A percentile compares a stretch with the other conserved stretches of the same genome.
These are phyloP conservation scores for Lasiodiplodia sp. DNA, from an alignment of 2,329 filamentous ascomycete species.

Conservation along the genomic window DNA sequence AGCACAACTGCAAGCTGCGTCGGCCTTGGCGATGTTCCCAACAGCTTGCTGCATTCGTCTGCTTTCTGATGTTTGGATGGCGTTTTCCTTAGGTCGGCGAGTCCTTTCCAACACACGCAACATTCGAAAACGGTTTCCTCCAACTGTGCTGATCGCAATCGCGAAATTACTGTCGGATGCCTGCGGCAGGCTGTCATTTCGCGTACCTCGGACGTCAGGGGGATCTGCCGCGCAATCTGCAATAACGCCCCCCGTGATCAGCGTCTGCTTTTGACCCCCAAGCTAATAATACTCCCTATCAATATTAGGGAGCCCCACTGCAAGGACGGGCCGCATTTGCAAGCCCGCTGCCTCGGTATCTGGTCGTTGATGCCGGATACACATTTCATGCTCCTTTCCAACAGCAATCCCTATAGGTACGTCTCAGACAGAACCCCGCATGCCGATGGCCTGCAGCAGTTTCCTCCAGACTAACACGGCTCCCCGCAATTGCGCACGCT, in stretches of 20 bases:
- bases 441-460: neutral
- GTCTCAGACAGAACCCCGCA: neutral
- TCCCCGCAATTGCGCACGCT: neutral
- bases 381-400: conserved; percentile 1
- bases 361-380: neutral
- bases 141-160: neutral
- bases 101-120: conserved; percentile 3
- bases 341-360: neutral
- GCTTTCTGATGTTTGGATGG: neutral
- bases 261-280: conserved; percentile 6
- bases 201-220: conserved; percentile 7
- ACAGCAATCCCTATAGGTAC: neutral
- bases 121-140: conserved; percentile 7
- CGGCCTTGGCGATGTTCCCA: neutral
- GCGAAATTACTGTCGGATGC: conserved; percentile 2
- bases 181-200: conserved; percentile 1
- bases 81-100: neutral
- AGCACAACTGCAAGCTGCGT: neutral
- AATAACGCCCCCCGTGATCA: conserved; percentile 2
- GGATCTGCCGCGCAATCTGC: conserved; percentile 19
- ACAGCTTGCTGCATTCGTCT: neutral
- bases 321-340: neutral
- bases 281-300: conserved; percentile 14
- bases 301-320: neutral
- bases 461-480: neutral